phyloP scores from a whole-genome alignment of 164 flowering plant species.

The Echeveria elegans region DNA sequence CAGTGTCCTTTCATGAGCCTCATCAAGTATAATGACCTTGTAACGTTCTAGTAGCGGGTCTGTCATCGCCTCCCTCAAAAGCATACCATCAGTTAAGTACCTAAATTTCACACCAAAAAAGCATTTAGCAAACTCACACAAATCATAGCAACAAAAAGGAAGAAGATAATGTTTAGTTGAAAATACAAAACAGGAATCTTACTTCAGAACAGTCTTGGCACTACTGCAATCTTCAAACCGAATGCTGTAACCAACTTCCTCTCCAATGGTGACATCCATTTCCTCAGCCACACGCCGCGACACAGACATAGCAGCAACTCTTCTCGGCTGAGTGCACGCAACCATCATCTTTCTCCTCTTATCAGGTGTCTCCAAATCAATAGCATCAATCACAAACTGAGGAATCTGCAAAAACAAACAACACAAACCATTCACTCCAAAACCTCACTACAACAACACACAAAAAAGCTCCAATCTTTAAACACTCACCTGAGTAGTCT shows the following conservation, averaged over 20 bases:
- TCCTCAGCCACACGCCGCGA: slow-evolving; percentile 96
- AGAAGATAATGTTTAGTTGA: too few species aligned
- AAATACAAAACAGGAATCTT: slow-evolving; percentile 17
- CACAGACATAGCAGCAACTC: slow-evolving; percentile 99
- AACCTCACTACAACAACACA: too few species aligned
- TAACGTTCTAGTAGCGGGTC: slow-evolving; percentile 83
- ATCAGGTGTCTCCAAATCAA: slow-evolving; percentile 41
- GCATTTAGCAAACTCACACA: neutral
- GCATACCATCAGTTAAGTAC: slow-evolving; percentile 97
- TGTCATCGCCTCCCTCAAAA: slow-evolving; percentile 91
- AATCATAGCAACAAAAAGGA: too few species aligned
- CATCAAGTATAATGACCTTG: slow-evolving; percentile 81
- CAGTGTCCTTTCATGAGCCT: slow-evolving; percentile 90
- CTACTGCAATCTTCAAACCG: slow-evolving; percentile 94
- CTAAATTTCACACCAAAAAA: slow-evolving; percentile 21
- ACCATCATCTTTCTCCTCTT: slow-evolving; percentile 67
- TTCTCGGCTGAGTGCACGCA: slow-evolving; percentile 92
- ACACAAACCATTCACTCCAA: neutral
- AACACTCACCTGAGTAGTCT: slow-evolving; percentile 85
- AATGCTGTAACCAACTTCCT: slow-evolving; percentile 98
- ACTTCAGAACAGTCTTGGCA: slow-evolving; percentile 81
- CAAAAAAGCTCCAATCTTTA: neutral
- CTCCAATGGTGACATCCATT: slow-evolving; percentile 98
- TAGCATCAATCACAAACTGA: slow-evolving; percentile 79
- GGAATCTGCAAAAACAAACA: slow-evolving; percentile 56